A percentile compares a stretch with the other conserved stretches of the same genome.
Conservation (phyloP, 2,329 filamentous ascomycete species). For the Cercospora berteroae region DNA sequence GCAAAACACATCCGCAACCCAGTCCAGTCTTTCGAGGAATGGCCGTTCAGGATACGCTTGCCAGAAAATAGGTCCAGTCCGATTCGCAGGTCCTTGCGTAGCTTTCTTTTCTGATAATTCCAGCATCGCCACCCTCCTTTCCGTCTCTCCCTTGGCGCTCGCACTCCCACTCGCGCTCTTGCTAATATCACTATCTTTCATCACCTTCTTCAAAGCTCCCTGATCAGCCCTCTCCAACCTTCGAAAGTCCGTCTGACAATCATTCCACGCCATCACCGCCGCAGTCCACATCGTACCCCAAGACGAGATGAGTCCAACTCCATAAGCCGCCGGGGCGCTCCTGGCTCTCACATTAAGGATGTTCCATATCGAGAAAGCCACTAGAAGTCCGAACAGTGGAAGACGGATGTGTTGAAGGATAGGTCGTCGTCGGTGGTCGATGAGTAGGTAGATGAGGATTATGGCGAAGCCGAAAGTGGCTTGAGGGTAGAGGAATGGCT, state of each 20-base stretch:
- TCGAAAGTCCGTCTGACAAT: slow-evolving; percentile 55
- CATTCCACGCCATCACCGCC: slow-evolving; percentile 55
- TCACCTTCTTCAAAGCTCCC: neutral
- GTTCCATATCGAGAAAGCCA: slow-evolving; percentile 45
- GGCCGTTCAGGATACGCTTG: slow-evolving; percentile 51
- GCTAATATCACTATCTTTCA: no score
- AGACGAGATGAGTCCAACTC: slow-evolving; percentile 53
- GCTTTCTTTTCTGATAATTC: slow-evolving; percentile 1
- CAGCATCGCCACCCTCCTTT: neutral
- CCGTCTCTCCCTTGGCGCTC: neutral
- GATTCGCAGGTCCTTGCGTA: slow-evolving; percentile 16
- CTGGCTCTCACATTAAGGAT: slow-evolving; percentile 49
- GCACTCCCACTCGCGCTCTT: neutral
- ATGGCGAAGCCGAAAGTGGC: slow-evolving; percentile 40
- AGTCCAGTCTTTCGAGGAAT: slow-evolving; percentile 56
- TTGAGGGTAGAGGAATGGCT: slow-evolving; percentile 48
- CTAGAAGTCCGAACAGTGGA: slow-evolving; percentile 46
- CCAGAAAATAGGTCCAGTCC: slow-evolving; percentile 45
- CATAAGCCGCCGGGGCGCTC: slow-evolving; percentile 53
- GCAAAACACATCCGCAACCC: slow-evolving; percentile 56
- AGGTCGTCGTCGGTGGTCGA: slow-evolving; percentile 47
- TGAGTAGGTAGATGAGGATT: slow-evolving; percentile 51
- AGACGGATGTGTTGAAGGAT: slow-evolving; percentile 45
- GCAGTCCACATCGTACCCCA: slow-evolving; percentile 57
- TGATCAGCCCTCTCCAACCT: slow-evolving; percentile 50